Evolutionary conservation across 2,329 filamentous ascomycete genomes (phyloP), one percentile per base, ranked within the genome.

Genomic region (Fusarium equiseti): DNA sequence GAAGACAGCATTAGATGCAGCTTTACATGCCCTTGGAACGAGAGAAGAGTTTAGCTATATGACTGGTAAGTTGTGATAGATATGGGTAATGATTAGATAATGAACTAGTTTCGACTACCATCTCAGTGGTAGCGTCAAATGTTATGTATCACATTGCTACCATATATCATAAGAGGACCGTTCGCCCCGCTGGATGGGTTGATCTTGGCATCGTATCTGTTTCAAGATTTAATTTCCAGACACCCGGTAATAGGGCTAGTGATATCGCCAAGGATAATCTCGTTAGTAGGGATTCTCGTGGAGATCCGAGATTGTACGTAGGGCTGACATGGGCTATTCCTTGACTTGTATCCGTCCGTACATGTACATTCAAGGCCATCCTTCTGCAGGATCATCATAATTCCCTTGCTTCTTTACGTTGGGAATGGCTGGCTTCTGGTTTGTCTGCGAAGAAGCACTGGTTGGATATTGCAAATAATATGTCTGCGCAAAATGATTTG

Each of bases 1-100:
- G 4, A 43, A 35, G 20, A 51, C 32, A 15, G 74, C 73, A 12
- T 45, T 76, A n/a, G 20, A 59, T 11, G 73, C 71, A 4, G 69
- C 29, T 24, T 24, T 45, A 18, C 15, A 24, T 10, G 27, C 32
- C 22, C 13, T 27, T 32, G 38, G 29, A 5, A 31, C 8, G 22
- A 27, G 7, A 3, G 27, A 12, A 4, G 46, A 31, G 12, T 24
- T 26, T 46, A 32, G 24, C 4, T 4, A 45, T 22, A 24, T 43
- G 12, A 42, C 38, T 31, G 35, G 40, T 11, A 55, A 42, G 29
- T 8, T 48, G 2, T 58, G 26, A 55, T 20, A n/a, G 6, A 20
- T 6, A 7, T 11, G 20, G 12, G 16, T 8, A 18, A 15, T n/a
- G 13, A 9, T 15, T n/a, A n/a, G 18, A 11, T 5, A 15, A 27